phyloP scores from a whole-genome alignment of 306 rosid genomes.

The Cucumis sativus region Cucumber_9930_V3 NC_026660.2:20535001-20535500 shows the following conservation, averaged over 20 bases:
- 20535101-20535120: slow-evolving; percentile 69
- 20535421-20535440: too few relatives aligned
- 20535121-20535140: slow-evolving; percentile 70
- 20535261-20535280: slow-evolving; percentile 72
- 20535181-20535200: background rate
- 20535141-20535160: slow-evolving; percentile 34
- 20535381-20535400: too few relatives aligned
- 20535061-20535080: slow-evolving; percentile 50
- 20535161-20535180: background rate
- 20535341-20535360: too few relatives aligned
- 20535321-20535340: too few relatives aligned
- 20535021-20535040: slow-evolving; percentile 1
- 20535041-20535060: slow-evolving; percentile 39
- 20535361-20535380: too few relatives aligned
- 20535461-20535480: too few relatives aligned
- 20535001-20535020: background rate
- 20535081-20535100: slow-evolving; percentile 69
- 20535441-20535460: too few relatives aligned
- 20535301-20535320: slow-evolving; percentile 20
- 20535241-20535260: slow-evolving; percentile 85
- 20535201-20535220: background rate
- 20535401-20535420: too few relatives aligned
- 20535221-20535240: background rate
- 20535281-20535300: slow-evolving; percentile 46
- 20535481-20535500: too few relatives aligned